phyloP scores from a whole-genome alignment of 2,329 filamentous ascomycete genomes.

The Blumeriella jaapii region DNA sequence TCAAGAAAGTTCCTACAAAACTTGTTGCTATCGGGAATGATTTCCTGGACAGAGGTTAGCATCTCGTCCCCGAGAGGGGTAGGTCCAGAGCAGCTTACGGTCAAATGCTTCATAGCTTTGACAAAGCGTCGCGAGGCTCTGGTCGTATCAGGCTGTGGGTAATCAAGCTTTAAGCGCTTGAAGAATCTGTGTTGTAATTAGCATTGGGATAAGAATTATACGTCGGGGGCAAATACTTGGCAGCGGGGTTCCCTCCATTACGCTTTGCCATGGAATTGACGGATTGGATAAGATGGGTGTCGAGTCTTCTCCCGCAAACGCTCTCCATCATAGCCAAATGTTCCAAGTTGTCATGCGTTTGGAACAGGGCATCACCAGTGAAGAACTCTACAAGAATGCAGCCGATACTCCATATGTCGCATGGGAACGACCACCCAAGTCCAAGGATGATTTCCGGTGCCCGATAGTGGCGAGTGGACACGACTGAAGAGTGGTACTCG shows the following conservation, averaged over 20 bases:
- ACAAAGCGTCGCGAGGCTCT: slow-evolving; percentile 55
- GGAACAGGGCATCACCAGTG: slow-evolving; percentile 59
- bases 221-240: slow-evolving; percentile 40
- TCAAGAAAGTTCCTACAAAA: slow-evolving; percentile 54
- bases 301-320: slow-evolving; percentile 48
- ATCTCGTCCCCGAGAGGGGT: background rate
- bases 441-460: slow-evolving; percentile 62
- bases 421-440: slow-evolving; percentile 60
- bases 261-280: slow-evolving; percentile 46
- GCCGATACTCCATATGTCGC: slow-evolving; percentile 64
- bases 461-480: slow-evolving; percentile 58
- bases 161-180: slow-evolving; percentile 53
- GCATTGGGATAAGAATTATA: slow-evolving; percentile 5
- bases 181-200: slow-evolving; percentile 45
- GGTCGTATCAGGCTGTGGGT: slow-evolving; percentile 51
- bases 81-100: slow-evolving; percentile 34
- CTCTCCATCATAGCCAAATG: slow-evolving; percentile 69
- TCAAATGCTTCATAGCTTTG: slow-evolving; percentile 58
- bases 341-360: slow-evolving; percentile 62
- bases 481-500: slow-evolving; percentile 61
- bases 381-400: slow-evolving; percentile 64
- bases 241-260: slow-evolving; percentile 47
- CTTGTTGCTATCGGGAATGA: slow-evolving; percentile 46
- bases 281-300: slow-evolving; percentile 44
- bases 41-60: slow-evolving; percentile 42